Base-by-base conservation (phyloP, 495 filamentous ascomycete species). In the Clavariopsis aquatica region DNA sequence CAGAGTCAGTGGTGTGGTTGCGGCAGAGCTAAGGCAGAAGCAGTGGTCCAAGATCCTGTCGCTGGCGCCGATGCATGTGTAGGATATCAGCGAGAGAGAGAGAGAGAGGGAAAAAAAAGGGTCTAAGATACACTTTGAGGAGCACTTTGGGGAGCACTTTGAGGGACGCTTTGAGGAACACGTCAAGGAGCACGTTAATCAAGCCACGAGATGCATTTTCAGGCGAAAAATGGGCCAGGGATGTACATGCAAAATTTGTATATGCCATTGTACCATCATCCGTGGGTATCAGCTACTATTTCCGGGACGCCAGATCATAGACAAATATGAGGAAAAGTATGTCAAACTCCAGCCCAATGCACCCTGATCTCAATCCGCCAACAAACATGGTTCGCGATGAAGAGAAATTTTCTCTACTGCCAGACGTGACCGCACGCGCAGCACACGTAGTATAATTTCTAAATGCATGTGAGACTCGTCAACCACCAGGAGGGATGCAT, bases 381-480 rank as follows among this genome's bases (percentile, higher is more conserved):
- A 15, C 28, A 8, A 12, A 38, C 52, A 29, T 27, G 2, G 29
- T 17, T 23, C 17, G 8, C 13, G 9, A 23, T 28, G n/a, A 1
- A 47, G 1, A 26, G 15, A n/a, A 28, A 13, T 19, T 1, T 7
- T 9, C 20, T 52, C 60, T 60, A 73, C 47, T 89, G 83, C 77
- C 90, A 96, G 66, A 96, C 93, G 70, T 90, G 87, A 69, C 91
- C 91, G 75, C 94, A 98, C 23, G 84, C 83, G 79, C 90, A 93
- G 80, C 94, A 98, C 46, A 98, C 94, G 74, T 92, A 96, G 77
- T 96, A 98, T 13, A 98, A 84, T 92, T 93, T 96, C 93, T 98
- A 53, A 26, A 52, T 24, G 28, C 46, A 64, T 47, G 28, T 59
- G 19, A 27, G 60, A 64, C 22, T n/a, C 20, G 38, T 8, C 31